Conservation (phyloP, 106 monocot species). For the Amphibolis antarctica region DNA sequence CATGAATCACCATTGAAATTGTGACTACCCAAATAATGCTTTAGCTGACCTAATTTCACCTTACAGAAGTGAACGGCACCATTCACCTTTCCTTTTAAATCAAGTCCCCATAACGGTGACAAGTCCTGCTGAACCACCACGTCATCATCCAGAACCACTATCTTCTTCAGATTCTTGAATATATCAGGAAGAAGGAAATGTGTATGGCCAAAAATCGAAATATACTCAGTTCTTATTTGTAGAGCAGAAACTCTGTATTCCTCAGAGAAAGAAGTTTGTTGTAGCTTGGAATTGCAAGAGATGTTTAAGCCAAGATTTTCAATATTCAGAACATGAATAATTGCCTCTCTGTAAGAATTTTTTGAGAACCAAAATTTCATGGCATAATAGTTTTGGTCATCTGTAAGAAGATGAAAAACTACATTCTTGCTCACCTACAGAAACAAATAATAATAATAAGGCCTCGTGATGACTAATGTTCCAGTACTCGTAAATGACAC, state of each 20-base stretch:
- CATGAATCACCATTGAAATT: constrained; percentile 39
- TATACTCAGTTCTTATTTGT: constrained; percentile 45
- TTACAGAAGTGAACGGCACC: constrained; percentile 63
- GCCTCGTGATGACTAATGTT: background rate
- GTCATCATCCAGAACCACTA: constrained; percentile 89
- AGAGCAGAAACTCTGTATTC: constrained; percentile 45
- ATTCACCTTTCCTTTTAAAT: constrained; percentile 69
- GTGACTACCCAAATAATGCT: constrained; percentile 27
- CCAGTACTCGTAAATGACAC: background rate
- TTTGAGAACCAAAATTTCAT: constrained; percentile 61
- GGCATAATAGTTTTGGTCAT: constrained; percentile 58
- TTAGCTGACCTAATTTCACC: constrained; percentile 59
- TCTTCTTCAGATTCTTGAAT: constrained; percentile 50
- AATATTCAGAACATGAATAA: constrained; percentile 41
- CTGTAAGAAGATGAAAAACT: constrained; percentile 67
- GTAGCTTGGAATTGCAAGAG: constrained; percentile 1
- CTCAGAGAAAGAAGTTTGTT: constrained; percentile 35
- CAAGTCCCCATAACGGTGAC: constrained; percentile 64
- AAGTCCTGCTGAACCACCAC: constrained; percentile 65
- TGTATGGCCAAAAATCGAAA: constrained; percentile 69
- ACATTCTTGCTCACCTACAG: constrained; percentile 43
- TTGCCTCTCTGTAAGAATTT: constrained; percentile 41
- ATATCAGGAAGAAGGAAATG: constrained; percentile 82
- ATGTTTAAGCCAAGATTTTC: constrained; percentile 29
- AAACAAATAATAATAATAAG: background rate